Evolutionary conservation across 2,329 filamentous ascomycete genomes (phyloP), one percentile per base, ranked within the genome.

Genomic region (Hymenoscyphus albidus): DNA sequence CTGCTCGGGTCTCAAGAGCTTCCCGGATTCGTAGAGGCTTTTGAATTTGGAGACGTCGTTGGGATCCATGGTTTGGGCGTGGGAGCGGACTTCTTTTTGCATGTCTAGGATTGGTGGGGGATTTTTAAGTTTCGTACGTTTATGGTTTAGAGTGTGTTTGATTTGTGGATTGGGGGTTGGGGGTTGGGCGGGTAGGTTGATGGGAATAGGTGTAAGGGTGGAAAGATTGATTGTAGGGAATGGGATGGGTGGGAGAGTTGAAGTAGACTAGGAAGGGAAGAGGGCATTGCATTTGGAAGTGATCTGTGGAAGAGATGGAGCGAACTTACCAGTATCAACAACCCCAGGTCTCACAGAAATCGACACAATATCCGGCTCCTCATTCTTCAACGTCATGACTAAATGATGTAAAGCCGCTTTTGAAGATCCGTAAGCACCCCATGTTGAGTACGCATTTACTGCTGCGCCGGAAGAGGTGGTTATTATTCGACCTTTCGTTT

Each of bases 361-460:
- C 13, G 86, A 88, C 0, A 85, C 90, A 56, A 97, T 86, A 14
- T 88, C 82, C 1, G 89, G 87, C 76, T 97, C 93, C 74, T 97
- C 93, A 0, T 83, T 82, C 0, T 86, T 85, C 42, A 97, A 77
- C 42, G 93, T 92, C 54, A 83, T 78, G 0, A 88, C 87, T 5
- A 97, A 78, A 70, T 94, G 91, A 76, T 96, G 96, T 72, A 95
- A 75, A 1, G 90, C 92, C 0, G 92, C 92, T 78, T 97, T 97
- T 18, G 88, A 87, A 1, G 90, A 88, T 1, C 92, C 92, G 73
- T 97, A 97, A 2, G 88, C 83, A 42, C 88, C 90, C 92, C 92
- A 96, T 0, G 86, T 85, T 1, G 82, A 79, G 73, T 92, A 93
- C 0, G 84, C 83, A 58, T 81, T 82, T 2, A 78, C 76, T 1